These are phyloP conservation scores for Trichoderma koningiopsis DNA, from an alignment of 2,329 filamentous ascomycete species.

Conservation along the genomic window DNA sequence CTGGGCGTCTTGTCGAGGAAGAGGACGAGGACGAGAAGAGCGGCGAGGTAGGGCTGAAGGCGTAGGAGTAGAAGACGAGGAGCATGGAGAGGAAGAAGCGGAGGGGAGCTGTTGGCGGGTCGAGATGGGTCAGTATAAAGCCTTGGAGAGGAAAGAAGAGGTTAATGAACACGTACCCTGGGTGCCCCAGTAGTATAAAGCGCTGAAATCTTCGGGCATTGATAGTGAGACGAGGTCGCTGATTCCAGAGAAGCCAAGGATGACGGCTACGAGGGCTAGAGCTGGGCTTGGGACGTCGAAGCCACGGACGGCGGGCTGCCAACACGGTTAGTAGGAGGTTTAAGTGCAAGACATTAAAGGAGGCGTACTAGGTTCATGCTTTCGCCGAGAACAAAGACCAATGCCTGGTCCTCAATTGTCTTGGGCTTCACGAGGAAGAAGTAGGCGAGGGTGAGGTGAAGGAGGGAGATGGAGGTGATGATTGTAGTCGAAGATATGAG, in stretches of 20 bases:
- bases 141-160: slow-evolving; percentile 32
- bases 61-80: slow-evolving; percentile 65
- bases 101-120: slow-evolving; percentile 54
- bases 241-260: slow-evolving; percentile 63
- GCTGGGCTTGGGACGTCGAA: slow-evolving; percentile 71
- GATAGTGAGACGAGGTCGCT: slow-evolving; percentile 67
- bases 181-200: slow-evolving; percentile 65
- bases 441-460: slow-evolving; percentile 81
- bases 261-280: slow-evolving; percentile 70
- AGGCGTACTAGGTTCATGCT: slow-evolving; percentile 74
- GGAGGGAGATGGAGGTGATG: slow-evolving; percentile 78
- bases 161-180: slow-evolving; percentile 54
- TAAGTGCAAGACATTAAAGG: background rate
- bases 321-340: background rate
- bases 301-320: slow-evolving; percentile 63
- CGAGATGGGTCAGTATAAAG: slow-evolving; percentile 17
- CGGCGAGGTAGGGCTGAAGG: slow-evolving; percentile 55
- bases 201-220: slow-evolving; percentile 66
- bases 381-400: slow-evolving; percentile 81
- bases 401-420: slow-evolving; percentile 73
- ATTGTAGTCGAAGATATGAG: slow-evolving; percentile 79
- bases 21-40: slow-evolving; percentile 40
- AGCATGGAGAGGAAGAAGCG: slow-evolving; percentile 64
- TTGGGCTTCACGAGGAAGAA: slow-evolving; percentile 77
- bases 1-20: slow-evolving; percentile 35